Conservation (phyloP, 2,329 filamentous ascomycete species). For the Microcyclosporella mali region DNA sequence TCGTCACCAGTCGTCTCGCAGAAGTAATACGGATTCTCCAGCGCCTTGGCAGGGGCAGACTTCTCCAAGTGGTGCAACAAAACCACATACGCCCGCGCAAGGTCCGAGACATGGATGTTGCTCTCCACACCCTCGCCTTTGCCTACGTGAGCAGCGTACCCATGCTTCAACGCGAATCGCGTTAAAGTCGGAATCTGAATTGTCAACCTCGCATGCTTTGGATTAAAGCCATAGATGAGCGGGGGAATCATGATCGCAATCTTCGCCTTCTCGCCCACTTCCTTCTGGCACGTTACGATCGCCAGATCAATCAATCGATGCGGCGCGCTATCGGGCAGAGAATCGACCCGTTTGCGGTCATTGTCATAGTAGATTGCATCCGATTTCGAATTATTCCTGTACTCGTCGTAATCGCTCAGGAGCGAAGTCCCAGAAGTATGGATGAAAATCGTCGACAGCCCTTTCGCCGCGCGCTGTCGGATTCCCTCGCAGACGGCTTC, state of each 20-base stretch:
- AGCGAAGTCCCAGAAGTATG: constrained; percentile 44
- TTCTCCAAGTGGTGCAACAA: constrained; percentile 43
- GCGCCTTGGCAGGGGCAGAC: constrained; percentile 24
- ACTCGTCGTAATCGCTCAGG: constrained; percentile 33
- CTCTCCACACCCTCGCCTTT: constrained; percentile 38
- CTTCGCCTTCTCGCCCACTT: constrained; percentile 38
- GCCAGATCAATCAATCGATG: constrained; percentile 44
- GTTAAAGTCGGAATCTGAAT: constrained; percentile 46
- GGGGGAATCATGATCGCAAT: constrained; percentile 46
- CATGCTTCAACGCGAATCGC: constrained; percentile 45
- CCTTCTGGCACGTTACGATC: constrained; percentile 35
- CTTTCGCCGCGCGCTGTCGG: constrained; percentile 33
- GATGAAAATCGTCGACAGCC: constrained; percentile 42
- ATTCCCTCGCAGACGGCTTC: constrained; percentile 43
- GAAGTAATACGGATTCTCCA: constrained; percentile 47
- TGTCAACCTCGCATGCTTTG: constrained; percentile 36
- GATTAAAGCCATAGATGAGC: constrained; percentile 42
- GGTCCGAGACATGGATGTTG: constrained; percentile 44
- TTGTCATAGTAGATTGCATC: constrained; percentile 41
- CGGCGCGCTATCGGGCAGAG: constrained; percentile 37
- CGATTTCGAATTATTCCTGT: constrained; percentile 28
- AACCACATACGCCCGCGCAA: constrained; percentile 42
- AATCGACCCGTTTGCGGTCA: constrained; percentile 36
- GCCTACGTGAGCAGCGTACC: constrained; percentile 42
- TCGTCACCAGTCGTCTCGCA: constrained; percentile 38